phyloP scores from a whole-genome alignment of 2,329 filamentous ascomycete species.

The Lasiodiplodia hormozganensis region DNA sequence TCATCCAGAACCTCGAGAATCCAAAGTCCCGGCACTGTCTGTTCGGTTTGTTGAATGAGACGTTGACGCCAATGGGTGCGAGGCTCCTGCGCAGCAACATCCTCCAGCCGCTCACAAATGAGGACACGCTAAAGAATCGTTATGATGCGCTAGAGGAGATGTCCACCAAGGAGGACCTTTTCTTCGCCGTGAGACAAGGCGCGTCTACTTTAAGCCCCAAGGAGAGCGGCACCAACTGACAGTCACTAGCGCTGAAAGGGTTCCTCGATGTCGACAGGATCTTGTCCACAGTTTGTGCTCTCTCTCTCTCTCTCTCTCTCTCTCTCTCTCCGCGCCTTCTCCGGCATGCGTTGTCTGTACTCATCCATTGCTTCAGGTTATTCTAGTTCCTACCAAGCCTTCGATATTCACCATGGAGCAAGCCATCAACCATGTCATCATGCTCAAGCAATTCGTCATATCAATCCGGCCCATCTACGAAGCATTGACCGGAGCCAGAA shows the following conservation, averaged over 20 bases:
- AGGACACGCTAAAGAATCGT: constrained; percentile 70
- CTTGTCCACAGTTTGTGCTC: constrained; percentile 69
- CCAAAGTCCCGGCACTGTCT: constrained; percentile 81
- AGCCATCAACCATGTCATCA: constrained; percentile 83
- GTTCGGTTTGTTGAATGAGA: constrained; percentile 85
- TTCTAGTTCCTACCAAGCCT: constrained; percentile 72
- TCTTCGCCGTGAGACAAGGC: constrained; percentile 76
- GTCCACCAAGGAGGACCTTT: constrained; percentile 82
- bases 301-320: background rate
- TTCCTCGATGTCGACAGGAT: constrained; percentile 83
- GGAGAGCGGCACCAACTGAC: constrained; percentile 17
- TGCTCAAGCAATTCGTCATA: constrained; percentile 81
- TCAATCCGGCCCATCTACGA: constrained; percentile 72
- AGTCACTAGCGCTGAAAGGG: constrained; percentile 68
- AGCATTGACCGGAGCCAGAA: constrained; percentile 69
- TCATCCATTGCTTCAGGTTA: constrained; percentile 62
- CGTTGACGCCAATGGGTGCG: constrained; percentile 85
- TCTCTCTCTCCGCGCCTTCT: too few species aligned
- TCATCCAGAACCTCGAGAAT: constrained; percentile 85
- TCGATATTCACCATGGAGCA: constrained; percentile 76
- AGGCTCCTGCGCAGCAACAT: constrained; percentile 85
- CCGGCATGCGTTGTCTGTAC: constrained; percentile 24
- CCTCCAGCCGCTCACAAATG: constrained; percentile 82
- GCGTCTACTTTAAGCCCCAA: constrained; percentile 27
- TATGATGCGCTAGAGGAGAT: constrained; percentile 87